phyloP scores from a whole-genome alignment of 805 yeast genomes.

The Kuraishia hungarica region DNA sequence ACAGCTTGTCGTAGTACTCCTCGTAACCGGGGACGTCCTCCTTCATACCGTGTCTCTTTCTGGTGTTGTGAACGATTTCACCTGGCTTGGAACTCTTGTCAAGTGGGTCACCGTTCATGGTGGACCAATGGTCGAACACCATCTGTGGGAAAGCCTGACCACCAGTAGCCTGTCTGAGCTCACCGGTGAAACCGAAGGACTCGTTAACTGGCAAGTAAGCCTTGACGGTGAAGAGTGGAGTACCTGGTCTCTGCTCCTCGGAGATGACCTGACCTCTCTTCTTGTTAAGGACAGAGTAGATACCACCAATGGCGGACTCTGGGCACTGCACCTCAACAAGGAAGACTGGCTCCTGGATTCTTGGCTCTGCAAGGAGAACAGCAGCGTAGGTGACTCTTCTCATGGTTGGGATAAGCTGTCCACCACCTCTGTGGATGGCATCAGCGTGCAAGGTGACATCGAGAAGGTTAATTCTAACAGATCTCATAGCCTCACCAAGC shows the following conservation, averaged over 20 bases:
- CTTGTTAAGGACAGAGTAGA: slow-evolving; percentile 98
- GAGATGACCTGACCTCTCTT: slow-evolving; percentile 99
- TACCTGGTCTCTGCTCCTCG: slow-evolving; percentile 99
- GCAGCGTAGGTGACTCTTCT: slow-evolving; percentile 99
- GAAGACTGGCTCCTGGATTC: slow-evolving; percentile 98
- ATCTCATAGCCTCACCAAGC: slow-evolving; percentile 94
- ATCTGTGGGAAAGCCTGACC: slow-evolving; percentile 99
- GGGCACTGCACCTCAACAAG: slow-evolving; percentile 99
- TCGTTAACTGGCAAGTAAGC: slow-evolving; percentile 99
- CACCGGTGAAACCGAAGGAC: slow-evolving; percentile 99
- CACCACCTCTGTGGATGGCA: slow-evolving; percentile 99
- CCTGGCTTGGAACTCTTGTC: slow-evolving; percentile 72
- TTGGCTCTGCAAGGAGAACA: slow-evolving; percentile 96
- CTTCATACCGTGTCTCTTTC: slow-evolving; percentile 97
- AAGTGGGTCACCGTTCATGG: slow-evolving; percentile 85
- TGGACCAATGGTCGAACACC: slow-evolving; percentile 98
- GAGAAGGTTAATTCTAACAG: slow-evolving; percentile 93
- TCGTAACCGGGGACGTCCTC: slow-evolving; percentile 98
- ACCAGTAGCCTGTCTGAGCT: slow-evolving; percentile 99
- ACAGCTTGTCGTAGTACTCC: slow-evolving; percentile 94
- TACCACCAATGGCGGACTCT: slow-evolving; percentile 99
- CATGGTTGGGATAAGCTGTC: slow-evolving; percentile 99
- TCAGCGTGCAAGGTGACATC: slow-evolving; percentile 99
- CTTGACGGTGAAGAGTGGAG: slow-evolving; percentile 99
- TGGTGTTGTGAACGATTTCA: slow-evolving; percentile 48